Evolutionary conservation across 352 stramenopile genomes (phyloP).

Genomic region (Peronospora belbahrii): DNA sequence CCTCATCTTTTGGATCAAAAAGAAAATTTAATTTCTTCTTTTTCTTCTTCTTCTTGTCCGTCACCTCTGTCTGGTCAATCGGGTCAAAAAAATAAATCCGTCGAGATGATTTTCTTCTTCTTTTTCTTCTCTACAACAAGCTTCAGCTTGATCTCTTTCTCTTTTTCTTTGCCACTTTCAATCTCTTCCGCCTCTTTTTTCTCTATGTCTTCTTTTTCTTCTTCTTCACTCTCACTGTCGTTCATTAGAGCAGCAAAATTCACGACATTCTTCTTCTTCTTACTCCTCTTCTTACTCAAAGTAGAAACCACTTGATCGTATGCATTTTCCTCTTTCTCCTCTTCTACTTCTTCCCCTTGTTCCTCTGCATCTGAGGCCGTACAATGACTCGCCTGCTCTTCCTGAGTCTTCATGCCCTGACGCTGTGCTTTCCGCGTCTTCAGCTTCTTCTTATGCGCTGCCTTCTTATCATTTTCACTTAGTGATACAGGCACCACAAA

Average conservation of each 20-base stretch:
- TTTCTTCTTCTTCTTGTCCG: constrained; percentile 62
- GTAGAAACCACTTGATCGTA: constrained; percentile 50
- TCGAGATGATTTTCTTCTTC: constrained; percentile 83
- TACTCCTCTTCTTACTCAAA: constrained; percentile 69
- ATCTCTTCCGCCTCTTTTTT: constrained; percentile 30
- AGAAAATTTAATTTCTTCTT: constrained; percentile 71
- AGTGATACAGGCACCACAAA: constrained; percentile 19
- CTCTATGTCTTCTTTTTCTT: constrained; percentile 28
- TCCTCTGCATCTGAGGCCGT: constrained; percentile 20
- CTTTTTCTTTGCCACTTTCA: constrained; percentile 24
- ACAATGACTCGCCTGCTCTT: constrained; percentile 30
- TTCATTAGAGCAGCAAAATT: constrained; percentile 32
- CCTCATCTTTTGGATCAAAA: constrained; percentile 47
- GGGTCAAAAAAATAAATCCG: constrained; percentile 69
- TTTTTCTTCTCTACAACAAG: constrained; percentile 37
- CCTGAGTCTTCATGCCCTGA: constrained; percentile 33
- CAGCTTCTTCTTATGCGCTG: constrained; percentile 71
- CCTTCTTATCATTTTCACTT: constrained; percentile 60
- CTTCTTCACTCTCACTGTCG: constrained; percentile 33
- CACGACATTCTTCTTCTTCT: constrained; percentile 69
- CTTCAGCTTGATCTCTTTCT: constrained; percentile 27
- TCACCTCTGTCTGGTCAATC: constrained; percentile 35
- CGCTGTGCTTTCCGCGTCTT: constrained; percentile 51
- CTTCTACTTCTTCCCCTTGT: constrained; percentile 24
- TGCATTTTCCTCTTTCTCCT: constrained; percentile 37